Evolutionary conservation across 225 moss, liverwort and hornwort species (phyloP), one percentile per base, ranked within the genome.

Genomic region (Physcomitrellopsis africana): DNA sequence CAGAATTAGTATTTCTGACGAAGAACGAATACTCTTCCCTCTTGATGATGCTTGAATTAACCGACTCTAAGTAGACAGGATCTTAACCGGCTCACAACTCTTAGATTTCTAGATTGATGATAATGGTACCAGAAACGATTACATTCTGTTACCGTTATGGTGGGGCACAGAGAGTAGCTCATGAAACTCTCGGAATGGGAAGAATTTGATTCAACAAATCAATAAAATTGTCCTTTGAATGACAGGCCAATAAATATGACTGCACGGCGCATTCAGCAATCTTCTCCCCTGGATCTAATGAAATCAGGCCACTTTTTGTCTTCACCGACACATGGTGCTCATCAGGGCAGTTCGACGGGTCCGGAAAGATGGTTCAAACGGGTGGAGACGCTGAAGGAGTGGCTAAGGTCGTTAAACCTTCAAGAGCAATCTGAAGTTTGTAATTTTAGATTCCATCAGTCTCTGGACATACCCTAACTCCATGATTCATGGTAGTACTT

Each of bases 241-340:
- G 12, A 12, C 76, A 88, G 84, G 84, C 17, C 5, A 15, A 22
- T n/a, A 80, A 56, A 11, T 10, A 84, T 51, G 89, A 89, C 67
- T 89, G 89, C 80, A 84, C 84, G 9, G 89, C 89, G 10, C 89
- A 89, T 24, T 89, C 89, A 14, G 89, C 84, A 43, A 29, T 86
- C 65, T 89, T 80, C 78, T 80, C 84, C n/a, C 86, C 86, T 26
- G 24, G 51, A 1, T 51, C 66, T 60, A 84, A 80, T 76, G 43
- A 5, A 7, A 84, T 87, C 32, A 75, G 86, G 44, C 82, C 89
- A 9, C 69, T 89, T 66, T 82, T 77, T 71, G 54, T 87, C 77
- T 82, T 78, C 78, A 87, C 89, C 70, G 89, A 89, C 67, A 86
- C 89, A 9, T 89, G 86, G 86, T 89, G 86, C 78, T 84, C 84